Conservation (phyloP, 257 asterid species). For the Jasminum sambac region DNA sequence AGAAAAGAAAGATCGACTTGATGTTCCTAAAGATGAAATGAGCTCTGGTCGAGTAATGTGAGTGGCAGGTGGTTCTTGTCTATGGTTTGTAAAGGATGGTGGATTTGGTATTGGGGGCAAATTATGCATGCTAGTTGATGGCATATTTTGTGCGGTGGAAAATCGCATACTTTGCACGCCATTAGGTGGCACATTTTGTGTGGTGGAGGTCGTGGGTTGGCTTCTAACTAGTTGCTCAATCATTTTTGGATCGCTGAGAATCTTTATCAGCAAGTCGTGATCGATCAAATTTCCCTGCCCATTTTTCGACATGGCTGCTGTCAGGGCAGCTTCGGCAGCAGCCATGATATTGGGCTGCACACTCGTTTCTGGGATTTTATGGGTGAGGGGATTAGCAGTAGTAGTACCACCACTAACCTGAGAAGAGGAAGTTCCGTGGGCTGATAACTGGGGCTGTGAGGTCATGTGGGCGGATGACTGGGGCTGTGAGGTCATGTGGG, state of each 20-base stretch:
- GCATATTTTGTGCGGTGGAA: conserved; percentile 26
- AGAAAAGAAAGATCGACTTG: conserved; percentile 48
- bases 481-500: too few species aligned
- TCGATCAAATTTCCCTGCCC: conserved; percentile 62
- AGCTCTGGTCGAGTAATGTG: conserved; percentile 40
- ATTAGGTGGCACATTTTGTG: conserved; percentile 18
- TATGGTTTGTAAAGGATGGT: conserved; percentile 18
- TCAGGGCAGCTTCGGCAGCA: conserved; percentile 63
- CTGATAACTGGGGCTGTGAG: background rate
- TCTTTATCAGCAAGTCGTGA: conserved; percentile 57
- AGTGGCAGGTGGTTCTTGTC: conserved; percentile 33
- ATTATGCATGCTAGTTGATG: conserved; percentile 11
- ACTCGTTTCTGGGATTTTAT: conserved; percentile 27
- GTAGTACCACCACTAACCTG: conserved; percentile 21
- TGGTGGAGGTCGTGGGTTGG: conserved; percentile 31
- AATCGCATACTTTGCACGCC: too few species aligned
- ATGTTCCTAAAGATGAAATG: conserved; percentile 34
- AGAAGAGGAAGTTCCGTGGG: conserved; percentile 36
- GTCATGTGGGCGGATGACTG: too few species aligned
- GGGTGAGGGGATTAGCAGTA: conserved; percentile 19
- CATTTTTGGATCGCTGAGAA: conserved; percentile 70
- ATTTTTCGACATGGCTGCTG: conserved; percentile 36
- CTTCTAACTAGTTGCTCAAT: conserved; percentile 60
- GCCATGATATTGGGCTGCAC: conserved; percentile 52
- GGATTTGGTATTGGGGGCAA: conserved; percentile 35